Percentiles rank a stretch among this genome's conserved stretches.
phyloP scores from a whole-genome alignment of 2,329 filamentous ascomycete species.

The Calonectria honghensis region DNA sequence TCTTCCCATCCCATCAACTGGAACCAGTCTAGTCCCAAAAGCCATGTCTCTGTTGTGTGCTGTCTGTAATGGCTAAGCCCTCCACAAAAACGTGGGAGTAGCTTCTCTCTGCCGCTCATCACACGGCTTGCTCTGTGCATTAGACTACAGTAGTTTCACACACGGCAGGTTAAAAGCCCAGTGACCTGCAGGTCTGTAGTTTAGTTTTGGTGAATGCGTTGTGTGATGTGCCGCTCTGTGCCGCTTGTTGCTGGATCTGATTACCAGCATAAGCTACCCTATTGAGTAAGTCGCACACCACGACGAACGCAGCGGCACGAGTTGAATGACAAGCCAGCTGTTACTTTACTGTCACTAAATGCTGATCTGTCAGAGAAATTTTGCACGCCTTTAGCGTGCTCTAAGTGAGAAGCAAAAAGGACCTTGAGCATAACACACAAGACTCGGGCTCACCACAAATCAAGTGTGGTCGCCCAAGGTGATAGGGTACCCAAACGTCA shows the following conservation, averaged over 20 bases:
- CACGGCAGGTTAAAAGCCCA: background rate
- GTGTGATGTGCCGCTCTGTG: background rate
- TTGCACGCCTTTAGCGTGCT: background rate
- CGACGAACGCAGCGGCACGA: background rate
- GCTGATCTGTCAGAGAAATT: background rate
- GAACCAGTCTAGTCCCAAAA: conserved; percentile 5
- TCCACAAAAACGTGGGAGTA: conserved; percentile 20
- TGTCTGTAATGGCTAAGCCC: background rate
- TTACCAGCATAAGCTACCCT: background rate
- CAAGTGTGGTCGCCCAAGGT: background rate
- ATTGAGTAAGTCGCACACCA: background rate
- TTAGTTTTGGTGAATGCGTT: background rate
- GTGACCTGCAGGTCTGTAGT: background rate
- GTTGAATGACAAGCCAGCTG: background rate
- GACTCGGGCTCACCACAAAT: background rate
- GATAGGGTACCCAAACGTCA: background rate
- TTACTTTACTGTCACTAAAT: background rate
- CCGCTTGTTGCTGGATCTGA: background rate
- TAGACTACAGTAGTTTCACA: conserved; percentile 24
- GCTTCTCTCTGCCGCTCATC: conserved; percentile 10
- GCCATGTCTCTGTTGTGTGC: conserved; percentile 20
- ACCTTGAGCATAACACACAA: background rate
- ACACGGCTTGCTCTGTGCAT: conserved; percentile 16
- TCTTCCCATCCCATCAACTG: background rate
- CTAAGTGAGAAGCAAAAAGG: background rate